A percentile compares a stretch with the other conserved stretches of the same genome.
Conservation (phyloP, 73 alveolate genomes). For the Paraurostyla sp. region DNA sequence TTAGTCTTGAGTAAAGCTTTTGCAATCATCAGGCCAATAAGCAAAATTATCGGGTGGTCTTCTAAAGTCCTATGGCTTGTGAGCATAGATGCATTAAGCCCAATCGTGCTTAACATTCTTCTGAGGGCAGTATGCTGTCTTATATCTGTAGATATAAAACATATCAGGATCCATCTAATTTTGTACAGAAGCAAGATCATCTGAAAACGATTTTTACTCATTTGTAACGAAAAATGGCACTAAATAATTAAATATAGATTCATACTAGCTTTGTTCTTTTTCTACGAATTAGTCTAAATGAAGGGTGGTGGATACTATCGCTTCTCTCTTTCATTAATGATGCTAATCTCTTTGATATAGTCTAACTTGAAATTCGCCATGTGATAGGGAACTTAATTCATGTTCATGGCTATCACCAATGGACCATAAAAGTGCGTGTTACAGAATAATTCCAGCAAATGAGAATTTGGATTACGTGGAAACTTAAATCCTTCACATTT, state of each 20-base stretch:
- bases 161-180: conserved; percentile 61
- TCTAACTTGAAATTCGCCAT: background rate
- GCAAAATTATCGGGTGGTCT: conserved; percentile 71
- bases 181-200: conserved; percentile 23
- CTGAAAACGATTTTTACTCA: conserved; percentile 42
- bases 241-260: background rate
- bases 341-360: background rate
- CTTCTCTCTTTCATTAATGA: conserved; percentile 26
- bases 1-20: conserved; percentile 18
- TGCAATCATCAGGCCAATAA: conserved; percentile 64
- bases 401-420: conserved; percentile 61
- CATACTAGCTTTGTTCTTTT: conserved; percentile 20
- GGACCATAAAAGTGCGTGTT: conserved; percentile 78
- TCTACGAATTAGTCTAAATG: background rate
- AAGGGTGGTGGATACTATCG: conserved; percentile 47
- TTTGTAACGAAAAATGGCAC: conserved; percentile 63
- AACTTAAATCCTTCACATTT: conserved; percentile 77
- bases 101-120: conserved; percentile 70
- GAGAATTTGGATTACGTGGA: conserved; percentile 80
- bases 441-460: conserved; percentile 66
- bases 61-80: conserved; percentile 67
- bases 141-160: conserved; percentile 69
- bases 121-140: conserved; percentile 74
- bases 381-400: conserved; percentile 45
- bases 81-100: conserved; percentile 78